A percentile compares a stretch with the other conserved stretches of the same genome.
These are phyloP conservation scores for Manihot esculenta DNA, from an alignment of 441 rosid species.

Conservation along the genomic window DNA sequence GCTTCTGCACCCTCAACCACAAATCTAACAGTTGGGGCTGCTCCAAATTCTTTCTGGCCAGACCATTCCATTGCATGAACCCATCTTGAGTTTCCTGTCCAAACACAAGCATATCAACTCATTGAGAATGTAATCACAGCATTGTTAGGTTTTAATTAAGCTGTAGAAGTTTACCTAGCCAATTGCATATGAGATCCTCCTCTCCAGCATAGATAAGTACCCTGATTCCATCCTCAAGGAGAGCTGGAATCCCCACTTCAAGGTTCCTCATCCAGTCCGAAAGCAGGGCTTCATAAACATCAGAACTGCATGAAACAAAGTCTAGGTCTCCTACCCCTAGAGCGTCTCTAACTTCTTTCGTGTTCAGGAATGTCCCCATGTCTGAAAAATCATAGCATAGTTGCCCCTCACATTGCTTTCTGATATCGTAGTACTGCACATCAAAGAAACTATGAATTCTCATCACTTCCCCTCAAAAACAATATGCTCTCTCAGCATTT, in stretches of 20 bases:
- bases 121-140: neutral
- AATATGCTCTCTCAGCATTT: neutral
- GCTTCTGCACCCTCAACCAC: slow-evolving; percentile 59
- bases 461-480: neutral
- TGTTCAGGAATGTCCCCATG: slow-evolving; percentile 60
- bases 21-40: slow-evolving; percentile 52
- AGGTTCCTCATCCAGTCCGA: slow-evolving; percentile 75
- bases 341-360: slow-evolving; percentile 47
- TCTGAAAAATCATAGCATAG: slow-evolving; percentile 76
- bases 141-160: neutral
- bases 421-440: slow-evolving; percentile 70
- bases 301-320: slow-evolving; percentile 64
- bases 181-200: slow-evolving; percentile 82
- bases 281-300: slow-evolving; percentile 47
- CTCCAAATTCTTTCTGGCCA: slow-evolving; percentile 52
- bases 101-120: neutral
- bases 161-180: slow-evolving; percentile 59
- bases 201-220: slow-evolving; percentile 78
- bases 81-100: slow-evolving; percentile 76
- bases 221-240: slow-evolving; percentile 67
- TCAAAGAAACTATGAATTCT: neutral
- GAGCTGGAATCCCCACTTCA: slow-evolving; percentile 61
- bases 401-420: slow-evolving; percentile 57
- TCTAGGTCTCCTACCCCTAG: slow-evolving; percentile 62
- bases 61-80: slow-evolving; percentile 82